Base-by-base conservation (phyloP, 768 basidiomycete species). In the Boletus insuetus region DNA sequence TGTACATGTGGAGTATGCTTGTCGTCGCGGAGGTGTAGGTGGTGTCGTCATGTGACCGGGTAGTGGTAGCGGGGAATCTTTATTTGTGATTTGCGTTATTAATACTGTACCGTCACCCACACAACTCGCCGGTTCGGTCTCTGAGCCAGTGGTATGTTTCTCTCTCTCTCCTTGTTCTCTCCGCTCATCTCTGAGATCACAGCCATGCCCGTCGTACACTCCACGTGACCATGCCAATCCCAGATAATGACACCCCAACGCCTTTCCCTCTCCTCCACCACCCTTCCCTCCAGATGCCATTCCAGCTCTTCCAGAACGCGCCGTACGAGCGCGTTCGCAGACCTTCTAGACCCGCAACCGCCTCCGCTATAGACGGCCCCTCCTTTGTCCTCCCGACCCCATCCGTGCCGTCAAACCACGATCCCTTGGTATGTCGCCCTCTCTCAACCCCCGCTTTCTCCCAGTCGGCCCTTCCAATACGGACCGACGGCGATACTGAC, bases 1-100 rank as follows among this genome's bases (percentile, higher is more conserved):
- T 98, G 72, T 98, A 89, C 70, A 86, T 95, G 77, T 99, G 94
- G 94, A 89, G 90, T 67, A 77, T 93, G 74, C 76, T 94, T 34
- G 85, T 86, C 32, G 72, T 94, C 47, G 76, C 79, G 8, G 77
- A 74, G 51, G 59, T 58, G 55, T 66, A 64, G 56, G 16, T 16
- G 49, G 9, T 31, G n/a, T 29, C 24, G 51, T 68, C 65, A 69
- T 54, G 65, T 66, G 65, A 66, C 61, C 39, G 40, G 42, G 47
- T 63, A 56, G 58, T 53, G 64, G 63, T 63, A 65, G 48, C 40
- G 53, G 59, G 64, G 62, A 57, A 45, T 54, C 46, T 44, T 32
- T n/a, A 43, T 44, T 48, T 41, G n/a, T 19, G 51, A 34, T 49
- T 19, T 47, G 38, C 22, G 35, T n/a, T n/a, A n/a, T n/a, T n/a